These are phyloP conservation scores for Scutellaria barbata DNA, from an alignment of 257 asterid species.

Conservation along the genomic window DNA sequence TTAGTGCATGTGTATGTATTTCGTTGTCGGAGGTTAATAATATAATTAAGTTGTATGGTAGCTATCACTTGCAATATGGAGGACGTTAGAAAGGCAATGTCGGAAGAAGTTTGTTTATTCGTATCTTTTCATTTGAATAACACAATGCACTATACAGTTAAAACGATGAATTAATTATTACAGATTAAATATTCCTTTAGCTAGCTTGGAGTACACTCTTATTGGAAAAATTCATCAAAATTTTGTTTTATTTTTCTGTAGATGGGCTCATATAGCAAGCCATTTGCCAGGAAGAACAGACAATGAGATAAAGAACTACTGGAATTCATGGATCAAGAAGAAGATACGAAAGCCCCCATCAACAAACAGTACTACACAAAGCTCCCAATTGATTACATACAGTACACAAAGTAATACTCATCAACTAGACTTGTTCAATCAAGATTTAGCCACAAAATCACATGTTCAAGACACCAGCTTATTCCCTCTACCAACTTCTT, in stretches of 20 bases:
- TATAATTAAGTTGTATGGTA: constrained; percentile 24
- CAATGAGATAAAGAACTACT: constrained; percentile 87
- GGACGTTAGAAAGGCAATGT: constrained; percentile 53
- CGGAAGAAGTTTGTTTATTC: constrained; percentile 44
- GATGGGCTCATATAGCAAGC: constrained; percentile 98
- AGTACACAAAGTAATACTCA: constrained; percentile 34
- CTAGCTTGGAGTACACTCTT: too few relatives aligned
- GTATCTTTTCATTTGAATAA: constrained; percentile 28
- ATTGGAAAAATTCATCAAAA: too few relatives aligned
- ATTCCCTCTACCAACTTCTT: constrained; percentile 54
- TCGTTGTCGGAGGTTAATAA: too few relatives aligned
- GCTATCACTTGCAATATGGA: constrained; percentile 41
- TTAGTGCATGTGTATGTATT: not conserved
- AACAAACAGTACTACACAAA: constrained; percentile 35
- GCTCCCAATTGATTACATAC: constrained; percentile 32
- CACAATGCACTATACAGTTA: constrained; percentile 9
- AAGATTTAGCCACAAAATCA: constrained; percentile 46
- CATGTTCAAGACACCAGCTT: constrained; percentile 39
- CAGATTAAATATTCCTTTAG: too few relatives aligned
- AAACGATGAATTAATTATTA: constrained; percentile 29
- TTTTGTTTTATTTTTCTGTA: constrained; percentile 33
- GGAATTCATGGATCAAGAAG: constrained; percentile 98
- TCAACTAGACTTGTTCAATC: constrained; percentile 49
- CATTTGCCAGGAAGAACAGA: constrained; percentile 95
- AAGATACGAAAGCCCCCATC: constrained; percentile 63